A percentile compares a stretch with the other conserved stretches of the same genome.
Conservation (phyloP, 345 rosid genomes). For the Camelina hispida region DNA sequence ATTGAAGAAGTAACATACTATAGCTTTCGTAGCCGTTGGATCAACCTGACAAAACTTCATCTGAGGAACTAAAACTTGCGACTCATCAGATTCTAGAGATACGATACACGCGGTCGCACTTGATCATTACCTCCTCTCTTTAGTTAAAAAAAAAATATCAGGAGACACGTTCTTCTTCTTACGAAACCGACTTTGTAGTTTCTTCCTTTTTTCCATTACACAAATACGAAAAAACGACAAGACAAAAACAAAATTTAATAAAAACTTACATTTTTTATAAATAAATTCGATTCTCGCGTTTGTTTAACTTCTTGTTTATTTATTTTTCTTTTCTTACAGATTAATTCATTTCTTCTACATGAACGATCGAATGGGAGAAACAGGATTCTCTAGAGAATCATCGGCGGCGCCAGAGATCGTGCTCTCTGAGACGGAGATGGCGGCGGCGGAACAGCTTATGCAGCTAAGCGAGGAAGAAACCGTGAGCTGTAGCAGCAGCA, state of each 20-base stretch:
- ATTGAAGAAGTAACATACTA: constrained; percentile 34
- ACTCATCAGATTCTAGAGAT: not conserved
- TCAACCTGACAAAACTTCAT: constrained; percentile 9
- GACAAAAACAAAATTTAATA: not conserved
- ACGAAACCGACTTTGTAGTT: constrained; percentile 47
- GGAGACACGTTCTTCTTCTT: constrained; percentile 44
- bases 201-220: constrained; percentile 30
- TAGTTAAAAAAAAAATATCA: constrained; percentile 4
- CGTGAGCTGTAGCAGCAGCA: constrained; percentile 45
- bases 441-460: constrained; percentile 47
- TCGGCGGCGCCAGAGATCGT: constrained; percentile 5
- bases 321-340: not conserved
- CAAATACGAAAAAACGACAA: constrained; percentile 35
- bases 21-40: constrained; percentile 23
- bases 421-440: constrained; percentile 44
- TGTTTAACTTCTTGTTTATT: constrained; percentile 12
- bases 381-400: constrained; percentile 30
- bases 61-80: not conserved
- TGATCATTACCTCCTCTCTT: not conserved
- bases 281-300: constrained; percentile 16
- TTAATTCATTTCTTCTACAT: constrained; percentile 8
- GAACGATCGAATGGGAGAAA: constrained; percentile 38
- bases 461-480: constrained; percentile 48
- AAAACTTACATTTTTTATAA: not conserved
- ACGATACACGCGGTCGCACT: not conserved